Base-by-base conservation (phyloP, 176 grass and related monocot species). In the Thalia dealbata region DNA sequence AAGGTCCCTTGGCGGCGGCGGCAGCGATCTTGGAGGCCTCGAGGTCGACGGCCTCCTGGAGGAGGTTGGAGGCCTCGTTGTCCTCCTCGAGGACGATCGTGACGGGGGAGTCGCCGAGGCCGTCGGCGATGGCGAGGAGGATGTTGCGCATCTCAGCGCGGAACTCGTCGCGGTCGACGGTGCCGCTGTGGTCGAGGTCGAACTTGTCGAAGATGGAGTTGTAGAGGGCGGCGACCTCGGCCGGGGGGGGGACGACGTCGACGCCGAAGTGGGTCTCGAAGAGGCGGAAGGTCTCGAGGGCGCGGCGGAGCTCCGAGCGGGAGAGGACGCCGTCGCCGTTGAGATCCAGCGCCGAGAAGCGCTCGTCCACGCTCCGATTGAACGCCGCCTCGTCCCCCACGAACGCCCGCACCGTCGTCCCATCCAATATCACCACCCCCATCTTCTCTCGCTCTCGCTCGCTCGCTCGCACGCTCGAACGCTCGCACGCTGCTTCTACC, bases 321-420 rank as follows among this genome's bases (percentile, higher is more conserved):
- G 89, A 96, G 64, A 96, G 86, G 64, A 96, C 92, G n/a, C 89
- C 89, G 80, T 96, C 92, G 76, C 92, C 80, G 82, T 96, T 96
- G 45, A 86, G 78, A 79, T 96, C 89, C 22, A 96, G 86, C 80
- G 82, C 86, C 16, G 73, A 82, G 75, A 92, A 96, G 0, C 87
- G 84, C 66, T 82, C 87, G 61, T 96, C 89, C 16, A 92, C 84
- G 63, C 84, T 87, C 29, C 79, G 71, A 27, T 78, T 72, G 76
- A 96, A 96, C 0, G 87, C 89, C 9, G 69, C 81, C 77, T 96
- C 87, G 78, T 96, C 87, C 5, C 81, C 78, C 22, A 96, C 87
- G 80, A 96, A 96, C 24, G 75, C 74, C 8, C 86, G 84, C 25
- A 96, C 89, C 56, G 89, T 96, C 3, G 93, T 88, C 0, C 92